Base-by-base conservation (phyloP, 176 grass and related monocot species). In the Raddia distichophylla region DNA sequence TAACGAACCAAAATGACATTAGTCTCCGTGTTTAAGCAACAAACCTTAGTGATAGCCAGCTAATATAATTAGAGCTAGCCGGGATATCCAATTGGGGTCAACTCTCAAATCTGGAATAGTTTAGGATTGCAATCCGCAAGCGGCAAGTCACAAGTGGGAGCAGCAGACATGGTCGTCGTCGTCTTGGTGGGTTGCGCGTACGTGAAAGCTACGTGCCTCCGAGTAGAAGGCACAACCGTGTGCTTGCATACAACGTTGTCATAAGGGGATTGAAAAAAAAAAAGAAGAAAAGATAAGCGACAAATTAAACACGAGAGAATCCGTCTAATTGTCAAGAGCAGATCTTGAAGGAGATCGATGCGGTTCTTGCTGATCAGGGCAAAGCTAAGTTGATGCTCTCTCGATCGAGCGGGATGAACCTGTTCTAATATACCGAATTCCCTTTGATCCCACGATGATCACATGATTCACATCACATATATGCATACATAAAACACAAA, bases 171-270 rank as follows among this genome's bases (percentile, higher is more conserved):
- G 27, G 27, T 27, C 27, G 27, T 27, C 27, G 27, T 27, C 27
- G 27, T 27, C 27, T 27, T 27, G 27, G 27, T 27, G 27, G n/a
- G 43, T 80, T 54, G 66, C 60, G 66, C 20, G 66, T 15, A 27
- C 11, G 1, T 13, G 72, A 87, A 48, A 55, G 35, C 45, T 18
- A 82, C 79, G 85, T 83, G 80, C 43, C 74, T 59, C 37, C 74
- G n/a, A 73, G 13, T 73, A 78, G 59, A 4, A 59, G 58, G 48
- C 75, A 59, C 16, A 19, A 11, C 46, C 46, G 45, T 67, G 76
- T 17, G 79, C 8, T 63, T 35, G 0, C 22, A 5, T 59, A 80
- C 64, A 27, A 43, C 51, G 71, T 14, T 51, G 45, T 74, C 6
- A 34, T 48, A 68, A 68, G 18, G 61, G 8, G 56, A 80, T 57